phyloP scores from a whole-genome alignment of 2,329 filamentous ascomycete genomes.

The Talaromyces funiculosus region DNA sequence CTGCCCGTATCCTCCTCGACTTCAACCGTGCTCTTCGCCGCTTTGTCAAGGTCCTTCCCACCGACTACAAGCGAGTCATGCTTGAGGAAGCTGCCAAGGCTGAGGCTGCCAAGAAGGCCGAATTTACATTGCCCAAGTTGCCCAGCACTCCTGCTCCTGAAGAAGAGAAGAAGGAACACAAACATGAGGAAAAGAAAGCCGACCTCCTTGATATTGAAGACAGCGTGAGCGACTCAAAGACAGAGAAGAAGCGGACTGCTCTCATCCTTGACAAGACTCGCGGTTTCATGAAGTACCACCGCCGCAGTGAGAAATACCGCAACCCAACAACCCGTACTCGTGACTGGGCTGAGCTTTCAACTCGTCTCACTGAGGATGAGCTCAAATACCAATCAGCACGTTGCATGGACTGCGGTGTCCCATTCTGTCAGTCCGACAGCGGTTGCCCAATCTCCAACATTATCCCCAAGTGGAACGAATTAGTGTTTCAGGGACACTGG shows the following conservation, averaged over 20 bases:
- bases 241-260: constrained; percentile 83
- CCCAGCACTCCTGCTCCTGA: constrained; percentile 33
- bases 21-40: constrained; percentile 85
- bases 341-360: constrained; percentile 89
- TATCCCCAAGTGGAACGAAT: constrained; percentile 93
- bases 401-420: constrained; percentile 98
- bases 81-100: constrained; percentile 80
- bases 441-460: constrained; percentile 96
- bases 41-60: constrained; percentile 88
- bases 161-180: constrained; percentile 50
- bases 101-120: constrained; percentile 74
- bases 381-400: constrained; percentile 94
- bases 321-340: constrained; percentile 75
- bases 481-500: constrained; percentile 71
- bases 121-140: constrained; percentile 74
- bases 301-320: constrained; percentile 89
- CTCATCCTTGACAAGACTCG: constrained; percentile 95
- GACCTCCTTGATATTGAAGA: constrained; percentile 85
- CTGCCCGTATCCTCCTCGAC: constrained; percentile 87
- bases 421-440: constrained; percentile 94
- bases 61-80: constrained; percentile 92
- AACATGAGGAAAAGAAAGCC: constrained; percentile 62
- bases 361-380: constrained; percentile 84
- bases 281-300: constrained; percentile 96
- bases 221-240: constrained; percentile 74